Evolutionary conservation across 805 yeast species (phyloP), one percentile per base, ranked within the genome.

Genomic region (Candida sithepensis): DNA sequence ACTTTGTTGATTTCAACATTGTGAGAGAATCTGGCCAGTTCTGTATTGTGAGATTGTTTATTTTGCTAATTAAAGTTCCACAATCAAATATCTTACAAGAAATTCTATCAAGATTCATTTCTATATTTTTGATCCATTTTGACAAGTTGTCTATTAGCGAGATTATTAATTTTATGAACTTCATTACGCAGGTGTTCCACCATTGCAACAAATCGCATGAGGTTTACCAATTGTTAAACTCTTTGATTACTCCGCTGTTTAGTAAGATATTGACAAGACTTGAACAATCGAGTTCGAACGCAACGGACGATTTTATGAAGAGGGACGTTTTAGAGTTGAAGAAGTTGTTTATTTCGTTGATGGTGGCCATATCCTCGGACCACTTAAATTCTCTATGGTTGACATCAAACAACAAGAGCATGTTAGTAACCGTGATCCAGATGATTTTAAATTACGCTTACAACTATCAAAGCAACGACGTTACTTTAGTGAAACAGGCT

Each of bases 101-200:
- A 8, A 73, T 78, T 41, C 73, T 88, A 64, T 83, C 84, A 53
- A 83, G 88, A 60, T 77, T 90, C 51, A 80, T 94, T 49, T 78
- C 88, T 2, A 73, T 83, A 20, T 70, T 88, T 48, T 71, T 87
- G 60, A 72, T 74, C 24, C 73, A 78, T 21, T 75, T 78, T 13
- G 80, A 78, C 33, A 77, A 82, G 55, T 71, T 84, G 56, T 79
- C 77, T 48, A 66, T 78, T 12, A 69, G 73, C 45, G 97, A 91
- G 63, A 70, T 92, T 62, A 75, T 78, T 34, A 96, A 90, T 60
- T 89, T 94, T 61, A 69, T 90, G 46, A 78, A 92, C 36, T 92
- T 94, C 64, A 69, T 94, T 51, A 91, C 96, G 4, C 98, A 94
- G 67, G 78, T 94, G 51, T 79, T 86, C 44, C 97, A 92, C 64